Base-by-base conservation (phyloP, 2,329 filamentous ascomycete genomes). In the Penicillium sp. region DNA sequence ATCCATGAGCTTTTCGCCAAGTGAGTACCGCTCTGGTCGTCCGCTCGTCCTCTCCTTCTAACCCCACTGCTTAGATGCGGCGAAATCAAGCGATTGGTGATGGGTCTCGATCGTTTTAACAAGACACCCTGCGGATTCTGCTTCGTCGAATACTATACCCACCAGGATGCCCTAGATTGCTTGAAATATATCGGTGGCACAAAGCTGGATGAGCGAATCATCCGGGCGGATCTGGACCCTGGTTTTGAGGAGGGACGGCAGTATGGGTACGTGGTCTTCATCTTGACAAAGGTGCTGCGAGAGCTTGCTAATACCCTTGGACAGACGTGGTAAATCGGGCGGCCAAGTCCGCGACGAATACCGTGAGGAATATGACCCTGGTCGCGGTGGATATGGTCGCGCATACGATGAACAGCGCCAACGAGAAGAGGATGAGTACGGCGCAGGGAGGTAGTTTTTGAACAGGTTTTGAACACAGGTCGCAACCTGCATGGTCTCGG, bases 41-140 rank as follows among this genome's bases (percentile, higher is more conserved):
- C 27, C 21, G 18, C 9, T 21, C n/a, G 10, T 20, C 3, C 2
- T 26, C 10, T 1, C 23, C 37, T n/a, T 17, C 26, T 58, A 51
- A 68, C 34, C 30, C 26, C 15, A 34, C 39, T 27, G 17, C 53
- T 24, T 47, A 84, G 82, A 70, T 87, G 91, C 74, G 94, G 94
- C 66, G 94, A 97, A 78, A 96, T 99, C 76, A 99, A 99, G 78
- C 90, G 94, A 23, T 84, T 99, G 41, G 85, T 99, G 60, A 99
- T 99, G 94, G 94, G 94, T 43, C 85, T 99, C 46, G 94, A 99
- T 72, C 88, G 94, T 51, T 96, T 94, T 80, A 89, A 89, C 75
- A 99, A 99, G 79, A 99, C 94, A 0, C 94, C 94, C 1, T 99
- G 94, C 75, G 94, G 94, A 33, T 99, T 99, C 81, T 99, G 94